Conservation (phyloP, 345 rosid genomes). For the Balakata baccata region DNA sequence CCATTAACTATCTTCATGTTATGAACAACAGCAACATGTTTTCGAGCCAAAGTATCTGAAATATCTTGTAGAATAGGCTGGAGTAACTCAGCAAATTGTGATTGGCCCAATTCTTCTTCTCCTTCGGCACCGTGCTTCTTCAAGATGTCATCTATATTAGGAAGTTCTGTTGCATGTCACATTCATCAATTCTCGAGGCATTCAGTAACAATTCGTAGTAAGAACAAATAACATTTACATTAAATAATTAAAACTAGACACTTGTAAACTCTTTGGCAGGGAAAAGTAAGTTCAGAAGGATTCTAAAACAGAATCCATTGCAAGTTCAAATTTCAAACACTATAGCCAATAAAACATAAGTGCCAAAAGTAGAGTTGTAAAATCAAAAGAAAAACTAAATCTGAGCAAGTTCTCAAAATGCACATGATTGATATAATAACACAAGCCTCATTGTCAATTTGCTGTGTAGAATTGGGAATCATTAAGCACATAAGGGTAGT, state of each 20-base stretch:
- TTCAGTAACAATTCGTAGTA: background rate
- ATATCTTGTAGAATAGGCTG: conserved; percentile 74
- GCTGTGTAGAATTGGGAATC: too few relatives aligned
- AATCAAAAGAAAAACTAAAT: background rate
- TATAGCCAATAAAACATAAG: background rate
- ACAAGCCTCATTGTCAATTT: too few relatives aligned
- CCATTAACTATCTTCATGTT: conserved; percentile 60
- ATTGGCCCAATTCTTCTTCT: conserved; percentile 69
- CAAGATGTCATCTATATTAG: conserved; percentile 58
- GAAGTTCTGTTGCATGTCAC: conserved; percentile 46
- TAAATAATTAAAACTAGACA: background rate
- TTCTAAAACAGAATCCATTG: background rate
- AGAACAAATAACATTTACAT: background rate
- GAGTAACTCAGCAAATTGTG: conserved; percentile 78
- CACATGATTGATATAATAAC: too few relatives aligned
- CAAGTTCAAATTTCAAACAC: background rate
- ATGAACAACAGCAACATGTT: conserved; percentile 46
- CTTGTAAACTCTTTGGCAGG: background rate
- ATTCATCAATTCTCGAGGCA: conserved; percentile 10
- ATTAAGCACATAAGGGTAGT: background rate
- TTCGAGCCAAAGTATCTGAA: conserved; percentile 53
- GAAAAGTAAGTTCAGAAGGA: background rate
- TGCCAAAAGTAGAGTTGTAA: background rate
- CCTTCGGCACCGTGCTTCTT: conserved; percentile 75
- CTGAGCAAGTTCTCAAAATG: background rate